phyloP scores from a whole-genome alignment of 2,329 filamentous ascomycete genomes.

The Colletotrichum sp. region DNA sequence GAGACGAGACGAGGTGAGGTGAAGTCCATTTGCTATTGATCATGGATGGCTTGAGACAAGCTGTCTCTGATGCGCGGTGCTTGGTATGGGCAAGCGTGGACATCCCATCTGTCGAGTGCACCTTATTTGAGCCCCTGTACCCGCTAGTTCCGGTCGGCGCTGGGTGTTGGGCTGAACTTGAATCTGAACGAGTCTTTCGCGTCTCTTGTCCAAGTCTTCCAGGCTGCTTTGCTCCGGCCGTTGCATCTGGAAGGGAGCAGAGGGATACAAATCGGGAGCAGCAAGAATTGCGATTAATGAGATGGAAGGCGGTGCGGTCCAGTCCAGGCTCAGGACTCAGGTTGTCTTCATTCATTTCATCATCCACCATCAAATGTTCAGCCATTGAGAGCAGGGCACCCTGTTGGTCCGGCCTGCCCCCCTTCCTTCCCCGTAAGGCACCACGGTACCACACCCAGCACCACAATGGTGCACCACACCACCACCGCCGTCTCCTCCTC shows the following conservation, averaged over 20 bases:
- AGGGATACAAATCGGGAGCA: background rate
- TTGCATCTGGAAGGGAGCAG: background rate
- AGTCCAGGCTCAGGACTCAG: background rate
- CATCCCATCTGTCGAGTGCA: constrained; percentile 6
- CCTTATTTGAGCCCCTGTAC: constrained; percentile 15
- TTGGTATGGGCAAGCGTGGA: constrained; percentile 12
- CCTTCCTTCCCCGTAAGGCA: background rate
- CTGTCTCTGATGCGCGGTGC: constrained; percentile 9
- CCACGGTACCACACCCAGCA: background rate
- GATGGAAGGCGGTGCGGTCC: background rate
- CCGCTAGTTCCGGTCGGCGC: background rate
- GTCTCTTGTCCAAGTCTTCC: background rate
- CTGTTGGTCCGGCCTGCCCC: background rate
- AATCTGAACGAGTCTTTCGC: background rate
- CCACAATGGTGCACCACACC: background rate
- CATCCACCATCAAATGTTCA: background rate
- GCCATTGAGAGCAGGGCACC: background rate
- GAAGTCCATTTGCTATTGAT: background rate
- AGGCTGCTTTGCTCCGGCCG: background rate
- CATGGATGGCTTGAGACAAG: constrained; percentile 13
- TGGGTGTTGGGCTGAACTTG: background rate
- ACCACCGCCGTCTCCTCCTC: background rate
- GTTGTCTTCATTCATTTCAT: background rate
- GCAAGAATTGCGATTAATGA: background rate
- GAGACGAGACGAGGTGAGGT: background rate